A percentile compares a stretch with the other conserved stretches of the same genome.
Conservation (phyloP, 1,139 yeast species). For the Kazachstania sp. region DNA sequence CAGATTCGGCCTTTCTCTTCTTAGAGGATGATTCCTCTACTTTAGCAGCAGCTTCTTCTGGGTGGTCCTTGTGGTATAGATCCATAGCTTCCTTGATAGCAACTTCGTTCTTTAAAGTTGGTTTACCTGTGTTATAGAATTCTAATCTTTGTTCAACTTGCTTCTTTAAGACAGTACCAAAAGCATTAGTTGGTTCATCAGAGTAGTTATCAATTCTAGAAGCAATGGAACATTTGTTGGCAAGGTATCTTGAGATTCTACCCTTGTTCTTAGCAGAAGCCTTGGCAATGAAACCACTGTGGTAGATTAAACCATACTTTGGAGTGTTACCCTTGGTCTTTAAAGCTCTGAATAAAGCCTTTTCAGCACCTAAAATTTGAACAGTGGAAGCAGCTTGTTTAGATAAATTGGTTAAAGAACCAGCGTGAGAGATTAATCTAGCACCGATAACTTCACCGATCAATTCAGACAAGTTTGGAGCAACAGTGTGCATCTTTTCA, state of each 20-base stretch:
- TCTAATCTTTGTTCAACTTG: slow-evolving; percentile 97
- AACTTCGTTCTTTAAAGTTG: slow-evolving; percentile 93
- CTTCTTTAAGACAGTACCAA: slow-evolving; percentile 84
- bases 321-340: slow-evolving; percentile 99
- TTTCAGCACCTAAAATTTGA: slow-evolving; percentile 98
- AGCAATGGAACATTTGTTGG: slow-evolving; percentile 98
- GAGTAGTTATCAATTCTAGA: slow-evolving; percentile 96
- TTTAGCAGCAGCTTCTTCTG: slow-evolving; percentile 30
- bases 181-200: slow-evolving; percentile 75
- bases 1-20: slow-evolving; percentile 37
- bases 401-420: slow-evolving; percentile 86
- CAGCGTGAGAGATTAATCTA: slow-evolving; percentile 94
- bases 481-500: slow-evolving; percentile 95
- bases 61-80: slow-evolving; percentile 50
- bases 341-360: slow-evolving; percentile 95
- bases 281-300: slow-evolving; percentile 94
- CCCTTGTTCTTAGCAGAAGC: slow-evolving; percentile 98
- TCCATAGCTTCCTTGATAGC: slow-evolving; percentile 90
- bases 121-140: slow-evolving; percentile 92
- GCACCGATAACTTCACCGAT: slow-evolving; percentile 99
- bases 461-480: slow-evolving; percentile 90
- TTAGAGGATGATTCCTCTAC: slow-evolving; percentile 35
- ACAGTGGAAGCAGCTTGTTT: slow-evolving; percentile 98
- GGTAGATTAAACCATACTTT: slow-evolving; percentile 94
- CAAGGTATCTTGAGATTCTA: slow-evolving; percentile 95